Conservation (phyloP, 257 asterid genomes). For the Asclepias syriaca region DNA sequence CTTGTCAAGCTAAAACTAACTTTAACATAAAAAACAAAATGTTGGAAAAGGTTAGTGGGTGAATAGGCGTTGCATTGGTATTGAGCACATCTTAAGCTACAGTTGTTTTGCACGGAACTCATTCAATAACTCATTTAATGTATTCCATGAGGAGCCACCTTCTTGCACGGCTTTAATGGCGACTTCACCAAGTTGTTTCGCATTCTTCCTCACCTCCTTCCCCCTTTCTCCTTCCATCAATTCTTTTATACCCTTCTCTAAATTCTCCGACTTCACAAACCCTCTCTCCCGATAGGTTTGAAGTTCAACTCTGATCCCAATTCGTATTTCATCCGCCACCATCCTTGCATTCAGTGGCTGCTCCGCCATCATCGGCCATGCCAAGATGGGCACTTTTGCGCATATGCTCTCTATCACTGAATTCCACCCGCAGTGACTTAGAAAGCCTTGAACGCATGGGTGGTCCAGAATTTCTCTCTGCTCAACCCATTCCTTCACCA, state of each 20-base stretch:
- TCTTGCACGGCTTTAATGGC: constrained; percentile 43
- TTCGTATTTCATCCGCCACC: constrained; percentile 44
- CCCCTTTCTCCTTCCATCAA: constrained; percentile 59
- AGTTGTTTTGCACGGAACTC: constrained; percentile 20
- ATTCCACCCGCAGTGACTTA: constrained; percentile 81
- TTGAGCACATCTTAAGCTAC: too few species aligned
- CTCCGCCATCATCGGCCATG: constrained; percentile 90
- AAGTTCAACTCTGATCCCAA: constrained; percentile 36
- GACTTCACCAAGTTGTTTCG: constrained; percentile 29
- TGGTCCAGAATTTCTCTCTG: constrained; percentile 54
- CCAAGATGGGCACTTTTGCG: constrained; percentile 58
- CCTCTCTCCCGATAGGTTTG: constrained; percentile 34
- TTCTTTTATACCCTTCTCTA: constrained; percentile 37
- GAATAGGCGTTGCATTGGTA: too few species aligned
- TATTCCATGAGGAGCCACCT: constrained; percentile 64
- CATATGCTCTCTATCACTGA: constrained; percentile 66
- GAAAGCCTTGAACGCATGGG: constrained; percentile 40
- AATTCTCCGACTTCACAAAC: constrained; percentile 42
- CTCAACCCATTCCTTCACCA: constrained; percentile 71
- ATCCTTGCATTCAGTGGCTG: constrained; percentile 55
- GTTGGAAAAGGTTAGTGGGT: too few species aligned
- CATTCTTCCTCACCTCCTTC: constrained; percentile 32
- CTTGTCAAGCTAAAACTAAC: too few species aligned
- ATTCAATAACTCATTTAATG: constrained; percentile 29
- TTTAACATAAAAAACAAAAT: too few species aligned